Conservation (phyloP, 345 rosid genomes). For the Populus ilicifolia region DNA sequence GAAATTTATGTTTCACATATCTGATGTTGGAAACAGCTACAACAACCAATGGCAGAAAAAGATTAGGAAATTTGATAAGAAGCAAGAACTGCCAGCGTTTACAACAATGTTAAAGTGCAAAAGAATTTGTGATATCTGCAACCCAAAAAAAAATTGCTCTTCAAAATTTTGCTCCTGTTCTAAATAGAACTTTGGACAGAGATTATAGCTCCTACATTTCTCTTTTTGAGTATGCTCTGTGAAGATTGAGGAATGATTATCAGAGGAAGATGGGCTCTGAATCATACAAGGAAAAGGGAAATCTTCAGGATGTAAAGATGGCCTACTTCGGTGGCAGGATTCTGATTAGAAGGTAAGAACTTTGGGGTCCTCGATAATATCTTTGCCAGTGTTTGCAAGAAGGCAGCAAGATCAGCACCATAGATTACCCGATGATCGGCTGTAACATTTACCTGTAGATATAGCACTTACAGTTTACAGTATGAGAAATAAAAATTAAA, state of each 20-base stretch:
- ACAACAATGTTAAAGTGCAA: not conserved
- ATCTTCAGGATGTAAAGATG: constrained; percentile 15
- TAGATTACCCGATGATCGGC: constrained; percentile 95
- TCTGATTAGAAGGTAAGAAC: constrained; percentile 66
- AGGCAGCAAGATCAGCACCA: constrained; percentile 88
- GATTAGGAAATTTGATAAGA: not conserved
- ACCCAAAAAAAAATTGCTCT: constrained; percentile 4
- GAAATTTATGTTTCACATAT: not conserved
- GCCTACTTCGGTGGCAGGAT: not conserved
- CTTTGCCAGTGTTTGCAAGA: constrained; percentile 86
- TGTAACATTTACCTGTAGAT: constrained; percentile 72
- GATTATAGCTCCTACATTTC: constrained; percentile 18
- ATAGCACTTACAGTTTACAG: constrained; percentile 12
- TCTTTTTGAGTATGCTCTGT: constrained; percentile 14
- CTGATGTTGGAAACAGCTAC: not conserved
- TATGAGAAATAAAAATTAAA: not conserved
- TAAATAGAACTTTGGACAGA: not conserved
- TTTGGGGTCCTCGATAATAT: constrained; percentile 82
- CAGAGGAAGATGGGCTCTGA: constrained; percentile 23
- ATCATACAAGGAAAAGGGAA: constrained; percentile 21
- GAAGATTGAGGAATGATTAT: constrained; percentile 24
- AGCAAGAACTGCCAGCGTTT: not conserved
- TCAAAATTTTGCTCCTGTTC: constrained; percentile 18
- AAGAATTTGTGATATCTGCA: not conserved
- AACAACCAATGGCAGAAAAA: not conserved